A percentile compares a stretch with the other conserved stretches of the same genome.
Conservation (phyloP, 257 asterid genomes). For the Ilex aquifolium region DNA sequence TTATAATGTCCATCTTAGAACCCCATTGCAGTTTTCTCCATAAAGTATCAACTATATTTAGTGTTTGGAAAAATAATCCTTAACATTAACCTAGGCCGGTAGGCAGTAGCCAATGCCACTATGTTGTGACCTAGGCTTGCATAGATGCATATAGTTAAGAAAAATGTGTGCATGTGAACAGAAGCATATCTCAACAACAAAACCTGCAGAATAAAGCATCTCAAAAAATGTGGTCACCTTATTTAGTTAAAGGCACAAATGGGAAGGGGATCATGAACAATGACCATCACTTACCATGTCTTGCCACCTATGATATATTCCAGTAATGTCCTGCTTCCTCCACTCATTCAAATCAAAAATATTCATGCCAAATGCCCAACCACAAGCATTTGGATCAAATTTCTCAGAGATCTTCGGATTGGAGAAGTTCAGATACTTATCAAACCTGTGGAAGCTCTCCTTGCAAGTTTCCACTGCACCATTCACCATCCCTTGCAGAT, state of each 20-base stretch:
- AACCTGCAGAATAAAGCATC: too few species aligned
- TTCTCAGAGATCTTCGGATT: conserved; percentile 74
- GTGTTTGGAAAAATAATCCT: too few species aligned
- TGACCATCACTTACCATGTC: conserved; percentile 45
- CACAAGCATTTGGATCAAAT: conserved; percentile 87
- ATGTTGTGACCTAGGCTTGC: too few species aligned
- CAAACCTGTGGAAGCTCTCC: conserved; percentile 96
- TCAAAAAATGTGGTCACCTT: background rate
- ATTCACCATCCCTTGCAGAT: conserved; percentile 86
- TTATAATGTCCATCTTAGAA: too few species aligned
- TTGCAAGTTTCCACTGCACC: conserved; percentile 97
- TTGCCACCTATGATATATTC: conserved; percentile 93
- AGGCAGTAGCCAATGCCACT: too few species aligned
- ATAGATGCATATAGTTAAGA: too few species aligned
- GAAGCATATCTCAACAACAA: too few species aligned
- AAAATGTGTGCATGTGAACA: too few species aligned
- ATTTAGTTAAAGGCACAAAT: conserved; percentile 5
- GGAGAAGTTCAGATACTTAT: conserved; percentile 84
- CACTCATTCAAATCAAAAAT: conserved; percentile 82
- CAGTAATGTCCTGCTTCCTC: conserved; percentile 82
- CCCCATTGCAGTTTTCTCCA: too few species aligned
- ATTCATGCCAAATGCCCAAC: conserved; percentile 98
- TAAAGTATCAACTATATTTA: too few species aligned
- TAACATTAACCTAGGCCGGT: too few species aligned
- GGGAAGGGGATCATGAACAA: conserved; percentile 1